Evolutionary conservation across 176 grass and related monocot species (phyloP), one percentile per base, ranked within the genome.

Genomic region (Melocanna baccifera): DNA sequence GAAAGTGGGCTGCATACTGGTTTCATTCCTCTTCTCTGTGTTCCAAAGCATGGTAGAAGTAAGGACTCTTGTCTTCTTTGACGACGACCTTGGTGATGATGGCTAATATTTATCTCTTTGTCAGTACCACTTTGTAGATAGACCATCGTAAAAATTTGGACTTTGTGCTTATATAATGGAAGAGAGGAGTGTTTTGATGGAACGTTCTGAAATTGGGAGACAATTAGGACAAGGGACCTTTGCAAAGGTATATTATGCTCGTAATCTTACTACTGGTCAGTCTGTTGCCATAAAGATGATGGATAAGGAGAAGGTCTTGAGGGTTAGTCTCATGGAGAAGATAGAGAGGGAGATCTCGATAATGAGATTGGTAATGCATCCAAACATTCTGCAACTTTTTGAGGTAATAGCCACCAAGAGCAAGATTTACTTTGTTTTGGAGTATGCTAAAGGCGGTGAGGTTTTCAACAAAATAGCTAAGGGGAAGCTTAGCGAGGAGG

Each of bases 351-450:
- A 98, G 63, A 93, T 98, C 47, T 88, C 85, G 0, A 67, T 91
- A 73, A 94, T 98, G 92, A 92, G 92, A 67, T 76, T 98, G 15
- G 85, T 93, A 3, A 89, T 82, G 59, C 92, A 98, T 76, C 92
- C 95, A 29, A 91, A 94, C 30, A 41, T 98, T 67, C 86, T 94
- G 61, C 84, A 92, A 42, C 88, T 91, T 32, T 89, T 80, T 34
- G 90, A 97, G 84, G 94, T 97, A n/a, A 92, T 94, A 92, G 94
- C 94, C 69, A 94, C 86, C 74, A 97, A 89, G 89, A 87, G 77
- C 67, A 97, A 94, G 59, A 94, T 97, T 82, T 94, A 97, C 48
- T 94, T 97, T 18, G 81, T 84, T 56, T 76, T 97, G 69, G 94
- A 97, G 81, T 91, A 92, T 56, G 90, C 83, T 14, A 94, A 91